Percentiles rank a stretch among this genome's conserved stretches.
Evolutionary conservation across 306 rosid genomes (phyloP).

Genomic region (Corylus heterophylla): DNA sequence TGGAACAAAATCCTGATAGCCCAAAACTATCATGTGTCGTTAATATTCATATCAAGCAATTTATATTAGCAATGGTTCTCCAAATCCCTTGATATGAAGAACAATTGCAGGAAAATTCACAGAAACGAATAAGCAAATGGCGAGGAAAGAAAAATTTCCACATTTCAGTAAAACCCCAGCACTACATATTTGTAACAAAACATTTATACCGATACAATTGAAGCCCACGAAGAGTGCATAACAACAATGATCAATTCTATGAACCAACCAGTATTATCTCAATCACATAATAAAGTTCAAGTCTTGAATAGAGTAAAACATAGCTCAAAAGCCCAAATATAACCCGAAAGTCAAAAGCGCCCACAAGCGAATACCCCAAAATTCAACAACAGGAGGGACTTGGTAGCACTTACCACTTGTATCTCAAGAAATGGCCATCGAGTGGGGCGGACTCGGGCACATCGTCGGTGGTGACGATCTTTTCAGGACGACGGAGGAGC

Average conservation of each 20-base stretch:
- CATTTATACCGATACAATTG: neutral
- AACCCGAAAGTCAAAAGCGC: neutral
- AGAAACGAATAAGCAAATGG: neutral
- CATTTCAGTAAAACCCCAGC: neutral
- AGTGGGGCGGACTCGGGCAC: slow-evolving; percentile 72
- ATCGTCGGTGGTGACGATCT: slow-evolving; percentile 57
- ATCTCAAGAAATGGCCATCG: slow-evolving; percentile 84
- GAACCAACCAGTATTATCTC: neutral
- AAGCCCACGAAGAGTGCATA: neutral
- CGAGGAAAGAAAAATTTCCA: neutral
- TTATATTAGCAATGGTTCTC: no score
- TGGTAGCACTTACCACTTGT: slow-evolving; percentile 71
- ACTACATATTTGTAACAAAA: neutral
- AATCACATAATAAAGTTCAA: slow-evolving; percentile 4
- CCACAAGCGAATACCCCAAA: neutral
- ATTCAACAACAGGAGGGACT: neutral
- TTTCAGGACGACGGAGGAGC: slow-evolving; percentile 74
- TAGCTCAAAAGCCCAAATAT: slow-evolving; percentile 3
- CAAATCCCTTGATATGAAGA: neutral
- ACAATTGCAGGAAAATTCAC: neutral
- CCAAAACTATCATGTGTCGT: no score
- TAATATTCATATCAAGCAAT: no score
- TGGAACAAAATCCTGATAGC: no score
- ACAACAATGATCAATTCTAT: neutral
- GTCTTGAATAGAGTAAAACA: neutral